These are phyloP conservation scores for Fusarium pilosicola DNA, from an alignment of 2,329 filamentous ascomycete genomes.

Conservation along the genomic window DNA sequence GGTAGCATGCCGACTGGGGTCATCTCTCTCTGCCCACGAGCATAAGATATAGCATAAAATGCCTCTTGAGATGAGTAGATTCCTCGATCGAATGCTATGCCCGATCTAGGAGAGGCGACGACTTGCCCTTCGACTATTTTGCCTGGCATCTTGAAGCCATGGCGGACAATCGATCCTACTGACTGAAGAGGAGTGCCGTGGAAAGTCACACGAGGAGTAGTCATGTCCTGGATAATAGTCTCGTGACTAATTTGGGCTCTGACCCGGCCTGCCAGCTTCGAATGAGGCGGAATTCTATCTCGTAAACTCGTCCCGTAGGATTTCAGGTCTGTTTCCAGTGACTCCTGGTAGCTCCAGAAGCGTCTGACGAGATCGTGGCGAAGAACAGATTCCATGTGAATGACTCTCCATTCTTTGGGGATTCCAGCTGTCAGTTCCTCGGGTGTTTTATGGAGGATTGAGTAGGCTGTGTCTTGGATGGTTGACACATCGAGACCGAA, in stretches of 20 bases:
- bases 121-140: slow-evolving; percentile 30
- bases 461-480: slow-evolving; percentile 28
- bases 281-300: slow-evolving; percentile 22
- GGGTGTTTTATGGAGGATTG: slow-evolving; percentile 15
- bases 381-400: slow-evolving; percentile 54
- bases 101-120: slow-evolving; percentile 36
- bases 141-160: slow-evolving; percentile 54
- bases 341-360: slow-evolving; percentile 44
- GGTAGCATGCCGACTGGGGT: slow-evolving; percentile 47
- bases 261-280: slow-evolving; percentile 12
- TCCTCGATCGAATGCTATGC: slow-evolving; percentile 53
- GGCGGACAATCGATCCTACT: slow-evolving; percentile 55
- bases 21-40: slow-evolving; percentile 40
- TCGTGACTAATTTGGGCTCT: slow-evolving; percentile 26
- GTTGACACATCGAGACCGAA: slow-evolving; percentile 31
- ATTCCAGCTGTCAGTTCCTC: slow-evolving; percentile 12
- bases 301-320: slow-evolving; percentile 1
- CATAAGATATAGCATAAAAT: slow-evolving; percentile 52
- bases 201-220: slow-evolving; percentile 51
- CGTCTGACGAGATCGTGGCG: slow-evolving; percentile 46
- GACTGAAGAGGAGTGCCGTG: slow-evolving; percentile 51
- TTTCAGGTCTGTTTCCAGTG: slow-evolving; percentile 42
- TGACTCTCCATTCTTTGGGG: slow-evolving; percentile 40
- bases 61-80: slow-evolving; percentile 57
- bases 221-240: slow-evolving; percentile 50